Evolutionary conservation across 83 land plant species (phyloP).

Genomic region (Thuja plicata): DNA sequence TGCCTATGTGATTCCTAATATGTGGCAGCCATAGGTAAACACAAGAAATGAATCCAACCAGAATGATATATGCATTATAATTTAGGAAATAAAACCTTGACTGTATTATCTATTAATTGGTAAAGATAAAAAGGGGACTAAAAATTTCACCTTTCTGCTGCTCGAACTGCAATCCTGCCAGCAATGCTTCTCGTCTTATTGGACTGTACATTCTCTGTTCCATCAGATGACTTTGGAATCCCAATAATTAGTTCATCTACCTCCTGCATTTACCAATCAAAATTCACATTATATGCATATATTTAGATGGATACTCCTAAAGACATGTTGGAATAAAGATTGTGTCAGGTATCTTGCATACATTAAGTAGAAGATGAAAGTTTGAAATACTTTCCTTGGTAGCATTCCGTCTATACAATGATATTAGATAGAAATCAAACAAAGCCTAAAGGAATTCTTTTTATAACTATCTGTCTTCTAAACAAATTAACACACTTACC

Average conservation of each 20-base stretch:
- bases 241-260: conserved; percentile 89
- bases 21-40: neutral
- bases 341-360: neutral
- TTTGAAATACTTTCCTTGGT: neutral
- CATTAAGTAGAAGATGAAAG: neutral
- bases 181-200: conserved; percentile 81
- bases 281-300: neutral
- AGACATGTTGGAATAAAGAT: neutral
- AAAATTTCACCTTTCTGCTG: conserved; percentile 65
- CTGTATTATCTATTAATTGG: neutral
- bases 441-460: neutral
- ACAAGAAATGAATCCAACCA: neutral
- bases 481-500: neutral
- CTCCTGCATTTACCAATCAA: conserved; percentile 39
- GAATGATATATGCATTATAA: neutral
- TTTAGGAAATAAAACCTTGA: neutral
- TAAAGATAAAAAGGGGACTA: neutral
- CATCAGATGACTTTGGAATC: conserved; percentile 65
- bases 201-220: conserved; percentile 77
- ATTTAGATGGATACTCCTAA: neutral
- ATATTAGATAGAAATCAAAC: neutral
- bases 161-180: conserved; percentile 77
- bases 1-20: neutral
- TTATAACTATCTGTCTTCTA: neutral
- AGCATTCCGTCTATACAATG: neutral